Evolutionary conservation across 352 stramenopile species (phyloP), one percentile per base, ranked within the genome.

Genomic region (Phytopythium litorale): DNA sequence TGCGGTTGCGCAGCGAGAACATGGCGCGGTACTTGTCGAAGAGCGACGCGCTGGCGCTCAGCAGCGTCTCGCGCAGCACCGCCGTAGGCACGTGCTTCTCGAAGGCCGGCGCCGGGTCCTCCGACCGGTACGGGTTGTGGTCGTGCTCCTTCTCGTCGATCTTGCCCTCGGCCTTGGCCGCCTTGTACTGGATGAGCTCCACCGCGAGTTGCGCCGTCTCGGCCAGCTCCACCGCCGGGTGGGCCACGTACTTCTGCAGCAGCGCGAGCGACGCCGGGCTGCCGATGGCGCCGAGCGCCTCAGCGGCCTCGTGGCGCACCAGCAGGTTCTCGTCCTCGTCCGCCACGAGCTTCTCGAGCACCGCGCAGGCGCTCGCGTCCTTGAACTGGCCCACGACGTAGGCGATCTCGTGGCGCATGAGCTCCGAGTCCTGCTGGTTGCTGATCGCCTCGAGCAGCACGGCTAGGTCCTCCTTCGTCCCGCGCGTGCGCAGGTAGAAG

Each of bases 301-400:
- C 97, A 13, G 96, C 97, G 16, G 89, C 90, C 79, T 97, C 91
- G 73, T 98, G 92, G 51, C 92, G 88, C 62, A 98, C 92, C 79
- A 98, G 96, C 33, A 76, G 78, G 67, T 97, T 88, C 69, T 99
- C 92, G 12, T 83, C 78, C 18, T 85, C 87, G 72, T 98, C 88
- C 8, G 73, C 66, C 28, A 98, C 77, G 28, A 98, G 77, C 32
- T 73, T 54, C 56, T 91, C 68, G 21, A 98, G 78, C 56, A 75
- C 85, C 30, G 79, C 75, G 57, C 89, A 95, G 1, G 91, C 88
- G 50, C 81, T 71, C 12, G 75, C 71, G 82, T 98, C 80, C 73
- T 98, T 89, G 74, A 99, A 96, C 75, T 99, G 97, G 46, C 97
- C 97, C 35, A 99, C 92, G 12, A 99, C 96, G 77, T 99, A 99